Conservation (phyloP, 2,329 filamentous ascomycete species). For the Lasiodiplodia hormozganensis region DNA sequence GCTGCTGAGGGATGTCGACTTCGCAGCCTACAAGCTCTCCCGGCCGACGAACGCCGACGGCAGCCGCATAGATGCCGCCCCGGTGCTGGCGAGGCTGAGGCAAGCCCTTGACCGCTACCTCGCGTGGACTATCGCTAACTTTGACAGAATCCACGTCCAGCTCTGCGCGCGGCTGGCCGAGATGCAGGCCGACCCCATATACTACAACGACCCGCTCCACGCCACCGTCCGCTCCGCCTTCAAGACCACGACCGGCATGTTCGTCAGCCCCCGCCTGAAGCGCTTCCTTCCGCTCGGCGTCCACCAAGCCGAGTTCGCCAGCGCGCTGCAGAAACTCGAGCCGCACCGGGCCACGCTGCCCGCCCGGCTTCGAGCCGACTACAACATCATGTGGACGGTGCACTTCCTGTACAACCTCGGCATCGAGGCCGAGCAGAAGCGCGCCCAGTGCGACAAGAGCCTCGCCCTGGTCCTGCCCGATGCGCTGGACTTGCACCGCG, state of each 20-base stretch:
- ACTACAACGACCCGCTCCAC: background rate
- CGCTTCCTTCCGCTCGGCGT: too few species aligned
- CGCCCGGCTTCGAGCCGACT: too few species aligned
- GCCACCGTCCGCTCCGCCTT: too few species aligned
- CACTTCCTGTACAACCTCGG: too few species aligned
- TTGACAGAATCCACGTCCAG: accelerated
- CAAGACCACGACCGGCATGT: too few species aligned
- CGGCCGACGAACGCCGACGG: too few species aligned
- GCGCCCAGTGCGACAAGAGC: background rate
- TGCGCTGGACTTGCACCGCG: background rate
- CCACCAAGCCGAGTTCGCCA: too few species aligned
- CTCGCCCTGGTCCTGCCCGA: background rate
- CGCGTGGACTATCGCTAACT: background rate
- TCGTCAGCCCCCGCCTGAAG: too few species aligned
- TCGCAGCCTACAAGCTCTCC: background rate
- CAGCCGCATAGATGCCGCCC: too few species aligned
- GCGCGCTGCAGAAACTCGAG: too few species aligned
- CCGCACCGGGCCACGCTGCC: too few species aligned
- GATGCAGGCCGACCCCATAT: background rate
- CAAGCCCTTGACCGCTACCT: background rate
- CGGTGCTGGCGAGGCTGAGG: background rate
- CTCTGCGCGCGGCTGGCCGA: background rate
- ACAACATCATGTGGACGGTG: too few species aligned
- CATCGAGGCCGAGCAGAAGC: background rate
- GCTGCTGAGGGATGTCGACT: background rate